These are phyloP conservation scores for Corymbia calophylla DNA, from an alignment of 441 rosid species.

Conservation along the genomic window DNA sequence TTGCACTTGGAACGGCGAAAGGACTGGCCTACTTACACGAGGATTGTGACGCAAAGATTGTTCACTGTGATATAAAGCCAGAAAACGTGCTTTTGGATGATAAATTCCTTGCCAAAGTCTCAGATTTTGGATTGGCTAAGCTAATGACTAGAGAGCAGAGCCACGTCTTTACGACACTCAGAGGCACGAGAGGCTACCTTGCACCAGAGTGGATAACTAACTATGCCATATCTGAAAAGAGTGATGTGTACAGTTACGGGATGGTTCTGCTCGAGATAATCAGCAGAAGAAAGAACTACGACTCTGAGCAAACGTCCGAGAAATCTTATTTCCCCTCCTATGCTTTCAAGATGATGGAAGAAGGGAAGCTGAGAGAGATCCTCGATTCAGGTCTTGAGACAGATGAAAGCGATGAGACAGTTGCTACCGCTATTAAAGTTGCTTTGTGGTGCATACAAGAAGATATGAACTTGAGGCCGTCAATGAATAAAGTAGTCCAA, in stretches of 20 bases:
- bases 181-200: constrained; percentile 93
- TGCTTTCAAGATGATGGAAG: constrained; percentile 91
- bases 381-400: constrained; percentile 50
- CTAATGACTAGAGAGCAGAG: constrained; percentile 91
- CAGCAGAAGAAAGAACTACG: constrained; percentile 82
- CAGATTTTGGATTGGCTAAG: constrained; percentile 94
- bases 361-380: constrained; percentile 61
- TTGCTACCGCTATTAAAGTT: constrained; percentile 50
- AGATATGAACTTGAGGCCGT: constrained; percentile 72
- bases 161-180: constrained; percentile 80
- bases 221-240: constrained; percentile 90
- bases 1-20: constrained; percentile 87
- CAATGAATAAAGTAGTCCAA: constrained; percentile 83
- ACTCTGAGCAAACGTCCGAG: constrained; percentile 51
- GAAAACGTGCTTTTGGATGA: constrained; percentile 88
- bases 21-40: constrained; percentile 91
- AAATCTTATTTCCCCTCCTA: constrained; percentile 83
- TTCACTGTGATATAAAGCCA: constrained; percentile 94
- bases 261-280: constrained; percentile 88
- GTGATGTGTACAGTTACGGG: constrained; percentile 91
- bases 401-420: constrained; percentile 38
- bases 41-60: constrained; percentile 75
- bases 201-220: constrained; percentile 97
- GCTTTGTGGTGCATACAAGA: constrained; percentile 97
- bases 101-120: constrained; percentile 72